Percentiles rank a stretch among this genome's conserved stretches.
Evolutionary conservation across 2,329 filamentous ascomycete species (phyloP).

Genomic region (Dactylellina parvicollis): DNA sequence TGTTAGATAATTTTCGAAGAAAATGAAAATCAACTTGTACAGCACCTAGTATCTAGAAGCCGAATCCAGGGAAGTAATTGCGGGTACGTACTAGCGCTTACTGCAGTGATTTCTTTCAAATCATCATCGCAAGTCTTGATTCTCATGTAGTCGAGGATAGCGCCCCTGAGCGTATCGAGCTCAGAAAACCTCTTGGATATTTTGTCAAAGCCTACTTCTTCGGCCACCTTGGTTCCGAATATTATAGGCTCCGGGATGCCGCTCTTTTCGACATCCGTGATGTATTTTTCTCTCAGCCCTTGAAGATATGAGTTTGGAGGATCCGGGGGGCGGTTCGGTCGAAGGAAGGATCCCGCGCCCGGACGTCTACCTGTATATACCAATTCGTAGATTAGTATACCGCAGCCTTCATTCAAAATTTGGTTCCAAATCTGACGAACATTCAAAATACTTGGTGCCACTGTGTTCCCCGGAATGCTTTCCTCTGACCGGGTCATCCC

Average conservation of each 20-base stretch:
- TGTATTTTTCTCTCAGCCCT: constrained; percentile 86
- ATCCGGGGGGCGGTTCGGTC: constrained; percentile 77
- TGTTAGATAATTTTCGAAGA: constrained; percentile 54
- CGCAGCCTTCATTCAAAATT: background rate
- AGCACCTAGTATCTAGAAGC: background rate
- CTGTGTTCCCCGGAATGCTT: constrained; percentile 90
- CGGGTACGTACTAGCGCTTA: constrained; percentile 65
- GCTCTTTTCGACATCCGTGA: constrained; percentile 61
- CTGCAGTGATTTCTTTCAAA: constrained; percentile 64
- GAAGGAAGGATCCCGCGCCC: constrained; percentile 85
- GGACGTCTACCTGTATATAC: constrained; percentile 68
- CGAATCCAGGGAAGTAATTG: background rate
- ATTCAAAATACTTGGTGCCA: constrained; percentile 81
- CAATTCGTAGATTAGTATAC: constrained; percentile 51
- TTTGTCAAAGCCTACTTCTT: constrained; percentile 96
- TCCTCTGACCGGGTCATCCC: constrained; percentile 86
- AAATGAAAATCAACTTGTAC: background rate
- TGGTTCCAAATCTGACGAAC: constrained; percentile 65
- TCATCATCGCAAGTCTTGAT: constrained; percentile 64
- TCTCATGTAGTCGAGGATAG: constrained; percentile 81
- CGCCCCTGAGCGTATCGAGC: constrained; percentile 79
- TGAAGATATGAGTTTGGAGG: constrained; percentile 76
- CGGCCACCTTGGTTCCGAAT: constrained; percentile 82
- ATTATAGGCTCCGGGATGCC: constrained; percentile 69
- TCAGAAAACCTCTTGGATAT: constrained; percentile 81